phyloP scores from a whole-genome alignment of 2,329 filamentous ascomycete genomes.

The Zopfia rhizophila region DNA sequence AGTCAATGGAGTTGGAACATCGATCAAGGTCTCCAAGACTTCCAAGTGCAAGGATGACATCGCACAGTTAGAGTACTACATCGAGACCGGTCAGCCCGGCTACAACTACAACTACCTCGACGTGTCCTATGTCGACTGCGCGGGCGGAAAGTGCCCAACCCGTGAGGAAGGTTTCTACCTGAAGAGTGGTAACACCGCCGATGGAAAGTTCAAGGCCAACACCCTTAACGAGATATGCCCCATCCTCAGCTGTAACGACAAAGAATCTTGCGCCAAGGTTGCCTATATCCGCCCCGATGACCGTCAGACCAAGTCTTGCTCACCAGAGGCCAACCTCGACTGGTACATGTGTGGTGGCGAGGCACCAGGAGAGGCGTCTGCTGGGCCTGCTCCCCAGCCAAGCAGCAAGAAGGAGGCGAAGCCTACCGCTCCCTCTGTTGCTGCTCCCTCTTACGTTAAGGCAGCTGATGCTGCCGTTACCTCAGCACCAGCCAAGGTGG shows the following conservation, averaged over 20 bases:
- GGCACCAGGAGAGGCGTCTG: conserved; percentile 30
- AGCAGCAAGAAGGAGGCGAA: conserved; percentile 18
- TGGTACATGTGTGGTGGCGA: conserved; percentile 49
- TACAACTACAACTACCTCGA: conserved; percentile 47
- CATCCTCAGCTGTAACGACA: conserved; percentile 35
- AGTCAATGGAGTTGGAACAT: conserved; percentile 40
- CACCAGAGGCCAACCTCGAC: conserved; percentile 34
- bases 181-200: conserved; percentile 30
- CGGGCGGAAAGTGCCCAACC: conserved; percentile 42
- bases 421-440: conserved; percentile 19
- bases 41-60: conserved; percentile 42
- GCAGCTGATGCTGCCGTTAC: conserved; percentile 33
- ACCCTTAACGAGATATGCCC: conserved; percentile 45
- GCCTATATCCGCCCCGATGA: conserved; percentile 47
- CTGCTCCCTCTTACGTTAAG: conserved; percentile 24
- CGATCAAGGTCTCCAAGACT: conserved; percentile 53
- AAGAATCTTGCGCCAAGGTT: conserved; percentile 35
- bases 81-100: conserved; percentile 16
- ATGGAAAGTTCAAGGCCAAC: conserved; percentile 26
- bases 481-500: conserved; percentile 22
- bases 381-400: conserved; percentile 20
- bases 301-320: conserved; percentile 45
- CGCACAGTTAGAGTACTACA: conserved; percentile 52
- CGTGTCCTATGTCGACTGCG: conserved; percentile 52
- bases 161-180: conserved; percentile 47